Base-by-base conservation (phyloP, 2,329 filamentous ascomycete genomes). In the Pezicula neosporulosa region DNA sequence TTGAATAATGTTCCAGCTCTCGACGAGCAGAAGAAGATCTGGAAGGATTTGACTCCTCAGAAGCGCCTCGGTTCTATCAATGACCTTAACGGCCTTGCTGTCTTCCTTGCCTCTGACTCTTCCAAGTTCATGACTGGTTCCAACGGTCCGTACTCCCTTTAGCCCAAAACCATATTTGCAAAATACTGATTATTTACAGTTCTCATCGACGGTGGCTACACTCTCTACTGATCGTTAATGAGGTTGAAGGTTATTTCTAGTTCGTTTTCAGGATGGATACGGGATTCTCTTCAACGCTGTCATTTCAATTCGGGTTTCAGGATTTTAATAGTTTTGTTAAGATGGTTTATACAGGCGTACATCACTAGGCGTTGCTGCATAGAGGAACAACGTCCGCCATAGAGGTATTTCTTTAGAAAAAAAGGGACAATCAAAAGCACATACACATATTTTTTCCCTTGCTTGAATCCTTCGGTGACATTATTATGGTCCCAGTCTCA, bases 11-110 rank as follows among this genome's bases (percentile, higher is more conserved):
- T 89, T 7, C 86, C 87, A 19, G 85, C 85, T 37, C 82, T 91
- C 18, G 87, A 91, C 57, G 86, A 85, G 44, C 86, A 90, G 77
- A 90, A 90, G 83, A 86, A 85, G 72, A 88, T 90, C 70, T 91
- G 88, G 88, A 82, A 82, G 62, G 81, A 80, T 36, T 68, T 88
- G 56, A 91, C 87, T 7, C 88, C 88, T 9, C 86, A 90, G 77
- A 79, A 80, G 68, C 82, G 87, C 42, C 78, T 91, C 15, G 88
- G 87, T 49, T 77, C 76, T 43, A 85, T 89, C 38, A 84, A 90
- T 60, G 88, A 91, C 69, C 78, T 92, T 58, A 91, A 91, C 72
- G 86, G 86, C 52, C 78, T 90, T 37, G 87, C 85, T 58, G 82
- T 91, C 59, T 90, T 87, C 77, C 77, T 92, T 27, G 86, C 86